Percentiles rank a stretch among this genome's conserved stretches.
phyloP scores from a whole-genome alignment of 805 yeast species.

The Schwanniomyces yamadae region DNA sequence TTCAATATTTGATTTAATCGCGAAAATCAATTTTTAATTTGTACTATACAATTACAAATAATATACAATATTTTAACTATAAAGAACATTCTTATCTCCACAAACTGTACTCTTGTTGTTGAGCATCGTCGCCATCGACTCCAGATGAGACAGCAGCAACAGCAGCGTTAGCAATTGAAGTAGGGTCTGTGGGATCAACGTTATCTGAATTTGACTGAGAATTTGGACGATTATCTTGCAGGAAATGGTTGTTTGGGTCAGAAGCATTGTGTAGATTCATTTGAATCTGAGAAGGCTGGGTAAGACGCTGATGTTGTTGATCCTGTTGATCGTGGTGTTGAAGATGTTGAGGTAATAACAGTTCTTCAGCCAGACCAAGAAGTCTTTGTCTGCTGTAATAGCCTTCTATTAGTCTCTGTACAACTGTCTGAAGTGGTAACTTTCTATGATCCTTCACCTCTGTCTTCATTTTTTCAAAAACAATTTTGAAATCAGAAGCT shows the following conservation, averaged over 20 bases:
- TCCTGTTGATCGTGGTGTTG: constrained; percentile 2
- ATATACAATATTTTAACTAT: neutral
- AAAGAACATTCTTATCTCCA: constrained; percentile 25
- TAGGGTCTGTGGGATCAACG: constrained; percentile 23
- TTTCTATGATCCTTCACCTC: constrained; percentile 43
- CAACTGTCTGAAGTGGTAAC: constrained; percentile 12
- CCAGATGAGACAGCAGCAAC: constrained; percentile 36
- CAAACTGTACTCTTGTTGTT: constrained; percentile 35
- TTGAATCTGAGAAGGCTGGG: neutral
- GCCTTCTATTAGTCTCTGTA: constrained; percentile 15
- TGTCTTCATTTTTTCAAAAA: constrained; percentile 59
- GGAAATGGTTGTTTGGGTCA: constrained; percentile 1
- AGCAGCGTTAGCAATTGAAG: constrained; percentile 36
- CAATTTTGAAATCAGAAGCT: constrained; percentile 58
- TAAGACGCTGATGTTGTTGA: neutral
- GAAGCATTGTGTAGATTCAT: constrained; percentile 3
- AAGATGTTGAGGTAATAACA: constrained; percentile 1
- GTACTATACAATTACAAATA: neutral
- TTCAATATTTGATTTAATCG: no score
- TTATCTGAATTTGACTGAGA: constrained; percentile 2
- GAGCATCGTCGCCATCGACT: constrained; percentile 26
- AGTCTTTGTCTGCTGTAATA: constrained; percentile 8
- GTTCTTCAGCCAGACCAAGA: constrained; percentile 6
- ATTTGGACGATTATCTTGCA: constrained; percentile 1
- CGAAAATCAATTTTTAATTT: no score